Evolutionary conservation across 345 rosid species (phyloP), one percentile per base, ranked within the genome.

Genomic region (Hibiscus tridactylites): DNA sequence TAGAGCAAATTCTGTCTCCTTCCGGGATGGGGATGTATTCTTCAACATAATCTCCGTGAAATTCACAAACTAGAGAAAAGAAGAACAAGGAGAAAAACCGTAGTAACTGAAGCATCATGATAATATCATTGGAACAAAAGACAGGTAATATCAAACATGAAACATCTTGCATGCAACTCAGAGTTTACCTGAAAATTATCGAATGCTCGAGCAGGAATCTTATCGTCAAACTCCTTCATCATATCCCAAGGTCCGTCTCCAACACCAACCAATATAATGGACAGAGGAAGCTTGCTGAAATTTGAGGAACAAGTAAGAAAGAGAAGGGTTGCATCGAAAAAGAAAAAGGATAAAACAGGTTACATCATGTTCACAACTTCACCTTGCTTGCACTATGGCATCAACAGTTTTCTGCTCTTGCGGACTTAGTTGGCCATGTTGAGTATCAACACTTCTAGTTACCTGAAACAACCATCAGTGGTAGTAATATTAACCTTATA

Each of bases 221-320:
- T 95, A 72, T 39, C 44, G 8, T 39, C 44, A 7, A 39, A 39
- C 78, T 95, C 96, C 73, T 83, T 81, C 99, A 95, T 95, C 85
- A 86, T 89, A 73, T 95, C 97, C 99, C 99, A 95, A 21, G 99
- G 99, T n/a, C 99, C 99, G 78, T 95, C 99, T 58, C 61, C 61
- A 26, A 58, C 33, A 11, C 61, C 61, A 24, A 58, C 61, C 16
- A 58, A 58, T 58, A 58, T 58, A 58, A 58, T 58, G 16, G 33
- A 58, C 61, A 58, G 31, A 26, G 61, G 61, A 21, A 58, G 61
- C 61, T 58, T 58, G 33, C 61, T 58, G 61, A 58, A 58, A 58
- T 58, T 4, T 5, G 12, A 58, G 61, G 11, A 58, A 58, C 61
- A 10, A 9, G 3, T 58, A 58, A 58, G 31, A 58, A 58, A 11